Conservation (phyloP, 352 stramenopile genomes). For the Saprolegnia diclina region DNA sequence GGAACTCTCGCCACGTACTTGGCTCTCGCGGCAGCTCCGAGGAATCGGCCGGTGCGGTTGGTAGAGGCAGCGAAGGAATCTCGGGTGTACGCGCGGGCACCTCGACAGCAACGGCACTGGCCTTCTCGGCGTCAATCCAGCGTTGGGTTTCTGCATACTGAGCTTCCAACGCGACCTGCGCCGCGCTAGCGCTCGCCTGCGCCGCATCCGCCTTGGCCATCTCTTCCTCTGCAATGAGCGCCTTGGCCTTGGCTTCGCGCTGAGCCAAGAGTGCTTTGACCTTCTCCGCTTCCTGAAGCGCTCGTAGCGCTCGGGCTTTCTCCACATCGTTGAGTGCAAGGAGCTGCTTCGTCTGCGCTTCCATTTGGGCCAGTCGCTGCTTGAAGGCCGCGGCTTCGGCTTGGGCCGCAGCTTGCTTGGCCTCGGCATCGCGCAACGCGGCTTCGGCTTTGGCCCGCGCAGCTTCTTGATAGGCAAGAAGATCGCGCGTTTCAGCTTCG, state of each 20-base stretch:
- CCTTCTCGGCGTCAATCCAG: neutral
- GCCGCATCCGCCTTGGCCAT: neutral
- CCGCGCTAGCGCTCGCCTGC: neutral
- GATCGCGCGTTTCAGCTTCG: slow-evolving; percentile 7
- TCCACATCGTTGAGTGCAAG: slow-evolving; percentile 1
- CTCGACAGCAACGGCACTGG: no score
- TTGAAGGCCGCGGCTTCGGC: neutral
- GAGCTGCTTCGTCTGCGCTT: slow-evolving; percentile 31
- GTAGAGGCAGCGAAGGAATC: no score
- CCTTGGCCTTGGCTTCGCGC: slow-evolving; percentile 5
- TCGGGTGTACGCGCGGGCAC: neutral
- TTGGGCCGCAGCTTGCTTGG: neutral
- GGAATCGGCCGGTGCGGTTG: no score
- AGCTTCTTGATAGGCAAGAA: slow-evolving; percentile 6
- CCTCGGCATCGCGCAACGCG: slow-evolving; percentile 16
- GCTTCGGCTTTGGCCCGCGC: slow-evolving; percentile 17
- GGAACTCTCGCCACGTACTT: no score
- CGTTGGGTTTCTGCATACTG: neutral
- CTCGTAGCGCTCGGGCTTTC: neutral
- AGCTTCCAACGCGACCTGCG: neutral
- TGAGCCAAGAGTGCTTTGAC: slow-evolving; percentile 8
- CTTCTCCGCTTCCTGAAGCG: slow-evolving; percentile 5
- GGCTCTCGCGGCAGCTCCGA: no score
- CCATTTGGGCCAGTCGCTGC: neutral
- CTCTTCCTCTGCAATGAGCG: slow-evolving; percentile 1